A percentile compares a stretch with the other conserved stretches of the same genome.
Evolutionary conservation across 495 filamentous ascomycete species (phyloP).

Genomic region (Penicillium samsonianum): DNA sequence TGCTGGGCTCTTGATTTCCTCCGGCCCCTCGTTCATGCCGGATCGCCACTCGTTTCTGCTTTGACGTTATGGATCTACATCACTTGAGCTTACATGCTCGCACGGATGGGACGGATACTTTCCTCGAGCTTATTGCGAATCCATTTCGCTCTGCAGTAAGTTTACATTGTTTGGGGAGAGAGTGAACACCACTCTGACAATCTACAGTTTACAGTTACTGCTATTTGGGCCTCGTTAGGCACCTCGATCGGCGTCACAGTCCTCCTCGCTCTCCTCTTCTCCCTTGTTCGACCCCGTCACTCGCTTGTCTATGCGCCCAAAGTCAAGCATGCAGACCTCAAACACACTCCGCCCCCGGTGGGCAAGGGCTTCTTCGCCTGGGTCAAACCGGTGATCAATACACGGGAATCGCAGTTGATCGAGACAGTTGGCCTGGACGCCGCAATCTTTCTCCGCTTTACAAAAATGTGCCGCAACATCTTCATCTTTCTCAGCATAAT

Average conservation of each 20-base stretch:
- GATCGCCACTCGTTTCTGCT: constrained; percentile 17
- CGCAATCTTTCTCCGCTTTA: constrained; percentile 83
- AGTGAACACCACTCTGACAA: constrained; percentile 11
- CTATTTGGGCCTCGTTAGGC: constrained; percentile 77
- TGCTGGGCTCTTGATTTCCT: constrained; percentile 2
- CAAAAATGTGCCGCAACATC: constrained; percentile 88
- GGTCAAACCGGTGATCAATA: constrained; percentile 73
- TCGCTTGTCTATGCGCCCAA: constrained; percentile 92
- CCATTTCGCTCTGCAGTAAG: constrained; percentile 50
- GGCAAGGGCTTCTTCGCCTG: constrained; percentile 85
- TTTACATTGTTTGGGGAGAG: neutral
- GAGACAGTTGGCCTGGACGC: constrained; percentile 86
- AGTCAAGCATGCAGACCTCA: constrained; percentile 86
- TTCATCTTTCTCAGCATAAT: constrained; percentile 73
- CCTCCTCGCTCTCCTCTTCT: constrained; percentile 77
- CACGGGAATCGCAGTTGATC: constrained; percentile 73
- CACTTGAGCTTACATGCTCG: constrained; percentile 27
- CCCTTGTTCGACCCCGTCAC: constrained; percentile 85
- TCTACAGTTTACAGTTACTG: constrained; percentile 56
- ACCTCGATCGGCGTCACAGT: constrained; percentile 76
- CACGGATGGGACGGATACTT: constrained; percentile 33
- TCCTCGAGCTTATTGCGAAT: constrained; percentile 50
- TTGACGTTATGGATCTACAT: constrained; percentile 36
- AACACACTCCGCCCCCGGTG: constrained; percentile 88
- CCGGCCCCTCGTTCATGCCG: constrained; percentile 29